These are phyloP conservation scores for Pseudopyrenochaeta lycopersici DNA, from an alignment of 2,329 filamentous ascomycete genomes.

Conservation along the genomic window DNA sequence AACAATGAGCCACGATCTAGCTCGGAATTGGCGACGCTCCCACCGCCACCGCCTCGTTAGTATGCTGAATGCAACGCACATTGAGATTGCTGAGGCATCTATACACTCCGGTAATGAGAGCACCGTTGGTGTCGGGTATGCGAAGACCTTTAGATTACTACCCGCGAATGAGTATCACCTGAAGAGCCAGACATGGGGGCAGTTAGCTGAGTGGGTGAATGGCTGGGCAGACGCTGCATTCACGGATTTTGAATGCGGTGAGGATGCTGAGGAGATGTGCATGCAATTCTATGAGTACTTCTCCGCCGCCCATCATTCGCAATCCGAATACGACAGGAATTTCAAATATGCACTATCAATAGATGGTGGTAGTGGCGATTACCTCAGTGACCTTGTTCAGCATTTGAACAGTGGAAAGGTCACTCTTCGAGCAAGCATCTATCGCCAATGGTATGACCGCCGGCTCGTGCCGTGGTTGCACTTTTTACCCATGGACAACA, in stretches of 20 bases:
- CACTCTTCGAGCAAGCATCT: constrained; percentile 79
- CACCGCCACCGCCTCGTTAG: constrained; percentile 78
- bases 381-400: constrained; percentile 34
- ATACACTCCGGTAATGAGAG: constrained; percentile 21
- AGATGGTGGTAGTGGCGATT: constrained; percentile 62
- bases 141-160: constrained; percentile 53
- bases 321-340: neutral
- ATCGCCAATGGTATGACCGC: constrained; percentile 79
- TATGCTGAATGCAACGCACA: constrained; percentile 72
- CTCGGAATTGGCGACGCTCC: constrained; percentile 73
- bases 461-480: constrained; percentile 78
- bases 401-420: constrained; percentile 72
- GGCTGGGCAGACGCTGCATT: constrained; percentile 52
- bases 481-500: constrained; percentile 81
- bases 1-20: constrained; percentile 55
- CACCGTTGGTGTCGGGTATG: constrained; percentile 30
- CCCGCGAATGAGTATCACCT: constrained; percentile 33
- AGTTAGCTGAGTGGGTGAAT: constrained; percentile 49
- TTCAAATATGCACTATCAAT: constrained; percentile 68
- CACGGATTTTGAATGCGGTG: constrained; percentile 54
- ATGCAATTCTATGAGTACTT: constrained; percentile 56
- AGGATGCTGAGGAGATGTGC: constrained; percentile 52
- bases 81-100: constrained; percentile 58
- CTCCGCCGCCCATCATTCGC: constrained; percentile 1
- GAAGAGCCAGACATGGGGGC: constrained; percentile 9